Evolutionary conservation across 192 early-diverging fungal genomes (phyloP).

Genomic region (Mortierella claussenii): DNA sequence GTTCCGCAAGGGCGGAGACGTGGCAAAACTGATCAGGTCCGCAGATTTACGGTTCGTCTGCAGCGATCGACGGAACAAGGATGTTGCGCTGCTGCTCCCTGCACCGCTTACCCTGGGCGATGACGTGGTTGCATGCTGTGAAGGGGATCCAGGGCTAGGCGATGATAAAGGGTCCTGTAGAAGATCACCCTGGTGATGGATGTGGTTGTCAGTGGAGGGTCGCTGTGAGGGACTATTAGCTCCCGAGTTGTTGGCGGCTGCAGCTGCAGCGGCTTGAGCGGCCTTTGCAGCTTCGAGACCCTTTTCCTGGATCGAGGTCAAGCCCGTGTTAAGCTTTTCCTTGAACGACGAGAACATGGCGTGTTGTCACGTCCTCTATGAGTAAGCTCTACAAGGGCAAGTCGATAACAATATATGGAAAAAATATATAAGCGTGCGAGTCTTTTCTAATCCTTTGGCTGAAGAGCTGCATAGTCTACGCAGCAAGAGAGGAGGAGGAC

Average conservation of each 20-base stretch:
- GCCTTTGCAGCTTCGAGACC: constrained; percentile 38
- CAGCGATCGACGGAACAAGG: constrained; percentile 37
- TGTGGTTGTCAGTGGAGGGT: constrained; percentile 2
- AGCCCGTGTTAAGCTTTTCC: constrained; percentile 50
- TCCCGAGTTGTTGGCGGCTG: too few species aligned
- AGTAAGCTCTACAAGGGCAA: too few species aligned
- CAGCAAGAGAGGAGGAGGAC: too few species aligned
- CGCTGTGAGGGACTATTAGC: constrained; percentile 14
- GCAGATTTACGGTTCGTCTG: constrained; percentile 29
- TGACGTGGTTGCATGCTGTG: too few species aligned
- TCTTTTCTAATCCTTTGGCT: too few species aligned
- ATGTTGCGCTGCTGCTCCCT: constrained; percentile 12
- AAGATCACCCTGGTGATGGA: constrained; percentile 11
- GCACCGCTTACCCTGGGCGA: constrained; percentile 3
- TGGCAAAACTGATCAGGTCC: constrained; percentile 45
- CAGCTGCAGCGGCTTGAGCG: constrained; percentile 26
- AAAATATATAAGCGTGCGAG: too few species aligned
- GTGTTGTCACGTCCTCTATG: neutral
- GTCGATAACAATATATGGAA: too few species aligned
- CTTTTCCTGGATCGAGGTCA: constrained; percentile 52
- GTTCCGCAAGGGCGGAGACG: constrained; percentile 18
- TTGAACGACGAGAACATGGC: constrained; percentile 50
- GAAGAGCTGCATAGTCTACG: too few species aligned
- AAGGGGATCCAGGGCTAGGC: constrained; percentile 9
- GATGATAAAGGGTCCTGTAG: constrained; percentile 20